Base-by-base conservation (phyloP, 2,329 filamentous ascomycete genomes). In the Exophiala phaeomuriformis region DNA sequence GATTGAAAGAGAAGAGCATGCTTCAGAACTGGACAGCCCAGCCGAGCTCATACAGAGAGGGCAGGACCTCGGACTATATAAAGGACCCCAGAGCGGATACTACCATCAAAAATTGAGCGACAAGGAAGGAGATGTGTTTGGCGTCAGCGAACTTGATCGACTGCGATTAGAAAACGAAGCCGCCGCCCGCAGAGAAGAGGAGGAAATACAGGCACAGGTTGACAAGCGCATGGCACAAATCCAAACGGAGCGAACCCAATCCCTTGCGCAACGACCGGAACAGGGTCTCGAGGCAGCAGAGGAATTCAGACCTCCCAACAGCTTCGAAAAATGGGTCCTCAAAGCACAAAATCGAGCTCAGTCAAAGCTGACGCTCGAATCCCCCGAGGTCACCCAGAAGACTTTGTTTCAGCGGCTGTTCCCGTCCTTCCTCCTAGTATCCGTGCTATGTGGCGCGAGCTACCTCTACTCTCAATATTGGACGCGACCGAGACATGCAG, bases 161-260 rank as follows among this genome's bases (percentile, higher is more conserved):
- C 64, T 68, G 28, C 66, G 71, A 9, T 64, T 70, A 47, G 51
- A 63, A 44, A 74, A 75, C 52, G 69, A 74, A 50, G 68, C 67
- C 35, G 63, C 65, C n/a, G 56, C 69, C 4, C 56, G 70, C 49
- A 64, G 68, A 6, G 68, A 75, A 53, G 73, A 79, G 64, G 70
- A 75, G 57, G 62, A 65, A 40, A 72, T 77, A 61, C 76, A 76
- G 39, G 72, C 71, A 43, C 67, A 72, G 51, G 81, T 79, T 77
- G 71, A 79, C 30, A 66, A 70, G 6, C 74, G 74, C n/a, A 79
- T 80, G 59, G 71, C 73, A 31, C 64, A 67, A 55, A 66, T 69
- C 37, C 12, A 63, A 66, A 48, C 65, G 63, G 49, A 70, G 68
- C 52, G 72, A 65, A 51, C 45, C 3, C 56, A 47, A 50, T 52